These are phyloP conservation scores for Protea cynaroides DNA, from an alignment of 164 flowering plant species.

Conservation along the genomic window DNA sequence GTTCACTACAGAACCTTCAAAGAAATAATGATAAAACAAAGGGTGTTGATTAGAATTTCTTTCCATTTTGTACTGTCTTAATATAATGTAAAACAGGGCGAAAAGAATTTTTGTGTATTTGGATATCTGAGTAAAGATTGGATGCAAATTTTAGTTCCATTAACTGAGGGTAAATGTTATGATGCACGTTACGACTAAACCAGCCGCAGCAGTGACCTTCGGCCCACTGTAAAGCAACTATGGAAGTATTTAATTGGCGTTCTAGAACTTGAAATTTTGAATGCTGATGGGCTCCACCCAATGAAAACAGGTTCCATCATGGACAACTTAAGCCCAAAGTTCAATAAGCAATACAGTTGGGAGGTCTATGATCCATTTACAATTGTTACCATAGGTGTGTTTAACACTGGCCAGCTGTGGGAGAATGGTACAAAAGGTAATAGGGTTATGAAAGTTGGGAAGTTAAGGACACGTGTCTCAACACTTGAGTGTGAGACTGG, in stretches of 20 bases:
- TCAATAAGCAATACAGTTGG: slow-evolving; percentile 91
- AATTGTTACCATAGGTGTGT: slow-evolving; percentile 73
- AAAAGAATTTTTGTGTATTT: no score
- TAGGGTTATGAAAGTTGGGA: slow-evolving; percentile 72
- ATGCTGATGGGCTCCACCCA: slow-evolving; percentile 74
- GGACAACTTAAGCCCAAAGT: slow-evolving; percentile 57
- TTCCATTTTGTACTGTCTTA: no score
- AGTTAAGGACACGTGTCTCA: slow-evolving; percentile 77
- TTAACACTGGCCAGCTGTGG: slow-evolving; percentile 74
- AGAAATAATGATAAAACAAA: no score
- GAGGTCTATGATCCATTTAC: slow-evolving; percentile 87
- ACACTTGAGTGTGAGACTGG: slow-evolving; percentile 90
- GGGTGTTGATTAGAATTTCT: no score
- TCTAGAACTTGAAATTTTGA: slow-evolving; percentile 74
- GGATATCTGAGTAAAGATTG: neutral
- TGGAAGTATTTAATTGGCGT: slow-evolving; percentile 84
- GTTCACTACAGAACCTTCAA: no score
- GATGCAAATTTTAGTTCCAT: neutral
- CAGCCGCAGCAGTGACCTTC: slow-evolving; percentile 90
- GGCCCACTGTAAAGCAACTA: slow-evolving; percentile 85
- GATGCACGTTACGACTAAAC: no score
- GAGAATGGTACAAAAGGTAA: slow-evolving; percentile 45
- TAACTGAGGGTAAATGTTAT: neutral
- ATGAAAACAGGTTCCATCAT: slow-evolving; percentile 78
- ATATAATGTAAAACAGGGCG: no score